Conservation (phyloP, 306 rosid genomes). For the Mimosa pudica region DNA sequence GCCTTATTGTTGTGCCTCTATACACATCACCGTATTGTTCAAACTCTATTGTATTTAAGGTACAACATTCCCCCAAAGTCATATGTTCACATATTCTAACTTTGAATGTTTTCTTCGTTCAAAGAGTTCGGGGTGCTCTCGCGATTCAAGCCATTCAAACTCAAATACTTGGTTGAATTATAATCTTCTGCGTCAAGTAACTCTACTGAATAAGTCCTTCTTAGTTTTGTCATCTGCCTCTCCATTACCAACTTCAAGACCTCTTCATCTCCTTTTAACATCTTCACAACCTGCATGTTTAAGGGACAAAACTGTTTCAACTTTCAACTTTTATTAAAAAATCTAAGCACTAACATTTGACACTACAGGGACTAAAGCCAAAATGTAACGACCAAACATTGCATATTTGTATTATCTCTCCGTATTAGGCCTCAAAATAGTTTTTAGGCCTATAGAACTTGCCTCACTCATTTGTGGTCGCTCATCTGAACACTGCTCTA, state of each 20-base stretch:
- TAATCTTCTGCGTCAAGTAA: slow-evolving; percentile 83
- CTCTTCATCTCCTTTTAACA: slow-evolving; percentile 58
- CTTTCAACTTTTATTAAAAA: no score
- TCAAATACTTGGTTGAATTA: slow-evolving; percentile 72
- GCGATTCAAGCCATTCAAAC: slow-evolving; percentile 42
- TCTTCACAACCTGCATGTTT: slow-evolving; percentile 57
- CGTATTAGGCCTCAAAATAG: neutral
- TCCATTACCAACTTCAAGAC: slow-evolving; percentile 39
- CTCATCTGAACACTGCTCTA: slow-evolving; percentile 68
- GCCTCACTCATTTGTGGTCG: slow-evolving; percentile 89
- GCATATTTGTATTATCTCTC: no score
- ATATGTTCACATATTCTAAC: slow-evolving; percentile 19
- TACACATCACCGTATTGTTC: neutral
- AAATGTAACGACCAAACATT: no score
- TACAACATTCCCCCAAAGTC: neutral
- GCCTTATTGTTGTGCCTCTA: neutral
- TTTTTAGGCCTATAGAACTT: slow-evolving; percentile 31
- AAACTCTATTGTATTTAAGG: neutral
- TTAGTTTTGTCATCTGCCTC: slow-evolving; percentile 59
- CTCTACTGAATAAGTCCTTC: slow-evolving; percentile 78
- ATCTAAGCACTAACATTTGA: no score
- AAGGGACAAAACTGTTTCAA: no score
- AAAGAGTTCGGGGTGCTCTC: slow-evolving; percentile 25
- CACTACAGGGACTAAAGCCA: no score
- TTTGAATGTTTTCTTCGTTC: slow-evolving; percentile 1